Evolutionary conservation across 1,284 basidiomycete species (phyloP).

Genomic region (Tilletia setariae): DNA sequence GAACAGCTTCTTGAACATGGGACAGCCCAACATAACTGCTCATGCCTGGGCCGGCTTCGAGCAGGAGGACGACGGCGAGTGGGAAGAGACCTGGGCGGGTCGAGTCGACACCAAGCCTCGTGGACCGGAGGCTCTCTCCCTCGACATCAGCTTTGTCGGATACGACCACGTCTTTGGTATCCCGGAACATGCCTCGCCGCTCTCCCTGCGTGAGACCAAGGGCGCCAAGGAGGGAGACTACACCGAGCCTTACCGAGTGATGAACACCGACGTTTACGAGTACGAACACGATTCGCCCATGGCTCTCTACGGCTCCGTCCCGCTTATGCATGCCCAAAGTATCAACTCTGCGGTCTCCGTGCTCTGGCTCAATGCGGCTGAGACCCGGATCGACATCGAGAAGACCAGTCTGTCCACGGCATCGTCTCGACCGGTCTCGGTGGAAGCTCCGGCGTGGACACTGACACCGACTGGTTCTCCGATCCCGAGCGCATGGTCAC

Average conservation of each 20-base stretch:
- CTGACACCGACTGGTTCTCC: slow-evolving; percentile 80
- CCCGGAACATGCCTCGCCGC: slow-evolving; percentile 88
- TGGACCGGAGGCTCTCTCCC: slow-evolving; percentile 89
- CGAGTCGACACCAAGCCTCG: slow-evolving; percentile 94
- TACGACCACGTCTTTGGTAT: slow-evolving; percentile 89
- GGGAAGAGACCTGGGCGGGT: slow-evolving; percentile 81
- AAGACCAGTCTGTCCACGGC: slow-evolving; percentile 21
- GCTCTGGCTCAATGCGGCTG: slow-evolving; percentile 85
- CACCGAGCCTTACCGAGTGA: slow-evolving; percentile 85
- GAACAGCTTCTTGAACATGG: background rate
- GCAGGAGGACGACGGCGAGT: slow-evolving; percentile 66
- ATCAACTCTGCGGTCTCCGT: slow-evolving; percentile 71
- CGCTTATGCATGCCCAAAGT: slow-evolving; percentile 83
- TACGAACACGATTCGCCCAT: slow-evolving; percentile 87
- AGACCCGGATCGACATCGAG: slow-evolving; percentile 90
- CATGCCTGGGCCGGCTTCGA: slow-evolving; percentile 48
- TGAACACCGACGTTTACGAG: slow-evolving; percentile 96
- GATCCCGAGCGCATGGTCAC: slow-evolving; percentile 90
- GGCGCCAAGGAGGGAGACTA: slow-evolving; percentile 44
- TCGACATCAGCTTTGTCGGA: slow-evolving; percentile 90
- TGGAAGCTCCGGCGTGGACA: slow-evolving; percentile 19
- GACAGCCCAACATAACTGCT: slow-evolving; percentile 22
- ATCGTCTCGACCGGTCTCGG: slow-evolving; percentile 2
- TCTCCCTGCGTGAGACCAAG: slow-evolving; percentile 68
- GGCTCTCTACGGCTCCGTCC: slow-evolving; percentile 70